Evolutionary conservation across 1,284 basidiomycete species (phyloP).

Genomic region (Apiotrichum porosum): DNA sequence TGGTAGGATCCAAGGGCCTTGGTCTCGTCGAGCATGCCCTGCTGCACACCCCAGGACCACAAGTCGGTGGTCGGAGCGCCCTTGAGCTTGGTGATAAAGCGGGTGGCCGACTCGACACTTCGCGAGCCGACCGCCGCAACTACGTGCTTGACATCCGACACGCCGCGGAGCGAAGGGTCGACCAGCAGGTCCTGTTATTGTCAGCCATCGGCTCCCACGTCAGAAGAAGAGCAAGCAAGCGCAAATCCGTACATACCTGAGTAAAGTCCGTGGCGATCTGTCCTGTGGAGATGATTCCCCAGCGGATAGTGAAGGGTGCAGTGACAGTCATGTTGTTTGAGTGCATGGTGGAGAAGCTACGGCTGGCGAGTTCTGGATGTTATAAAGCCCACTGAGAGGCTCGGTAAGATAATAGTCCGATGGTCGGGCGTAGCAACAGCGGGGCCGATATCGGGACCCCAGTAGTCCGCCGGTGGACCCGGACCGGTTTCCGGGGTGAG

Average conservation of each 20-base stretch:
- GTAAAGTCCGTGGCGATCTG: conserved; percentile 37
- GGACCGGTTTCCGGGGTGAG: too few species aligned
- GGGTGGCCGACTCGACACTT: conserved; percentile 60
- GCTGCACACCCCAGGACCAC: conserved; percentile 23
- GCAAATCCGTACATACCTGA: too few species aligned
- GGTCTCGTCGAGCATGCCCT: conserved; percentile 45
- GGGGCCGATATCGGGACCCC: too few species aligned
- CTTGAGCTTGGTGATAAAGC: conserved; percentile 58
- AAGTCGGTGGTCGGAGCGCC: conserved; percentile 5
- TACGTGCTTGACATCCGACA: conserved; percentile 68
- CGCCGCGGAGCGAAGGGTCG: conserved; percentile 52
- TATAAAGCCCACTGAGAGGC: too few species aligned
- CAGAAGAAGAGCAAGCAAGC: neutral
- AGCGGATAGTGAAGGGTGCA: conserved; percentile 25
- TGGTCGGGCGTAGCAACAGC: too few species aligned
- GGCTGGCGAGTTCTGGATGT: too few species aligned
- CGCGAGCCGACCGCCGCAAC: conserved; percentile 76
- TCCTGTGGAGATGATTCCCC: conserved; percentile 49
- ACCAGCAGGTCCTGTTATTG: conserved; percentile 25
- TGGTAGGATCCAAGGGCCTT: conserved; percentile 72
- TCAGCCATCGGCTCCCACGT: neutral
- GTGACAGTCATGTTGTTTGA: conserved; percentile 4
- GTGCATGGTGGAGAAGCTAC: neutral
- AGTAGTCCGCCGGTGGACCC: too few species aligned
- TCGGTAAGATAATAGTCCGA: too few species aligned